phyloP scores from a whole-genome alignment of 345 rosid genomes.

The Bruguiera gymnorhiza region DNA sequence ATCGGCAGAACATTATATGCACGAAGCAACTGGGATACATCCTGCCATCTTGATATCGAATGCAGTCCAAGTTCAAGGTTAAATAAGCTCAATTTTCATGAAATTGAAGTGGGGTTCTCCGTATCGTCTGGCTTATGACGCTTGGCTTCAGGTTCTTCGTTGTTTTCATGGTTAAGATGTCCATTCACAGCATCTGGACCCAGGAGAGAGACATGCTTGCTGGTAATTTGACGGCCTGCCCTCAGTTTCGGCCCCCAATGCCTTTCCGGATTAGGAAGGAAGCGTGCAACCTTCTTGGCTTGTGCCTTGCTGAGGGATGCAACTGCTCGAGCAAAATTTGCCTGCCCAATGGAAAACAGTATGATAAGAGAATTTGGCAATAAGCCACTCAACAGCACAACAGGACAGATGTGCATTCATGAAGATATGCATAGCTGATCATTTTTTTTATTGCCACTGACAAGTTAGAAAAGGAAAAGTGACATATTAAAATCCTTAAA shows the following conservation, averaged over 20 bases:
- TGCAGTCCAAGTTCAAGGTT: background rate
- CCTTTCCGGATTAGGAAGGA: slow-evolving; percentile 96
- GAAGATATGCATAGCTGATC: background rate
- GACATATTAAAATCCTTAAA: background rate
- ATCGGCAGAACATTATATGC: background rate
- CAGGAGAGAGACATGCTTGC: slow-evolving; percentile 88
- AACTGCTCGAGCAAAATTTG: slow-evolving; percentile 80
- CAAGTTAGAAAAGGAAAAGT: too few species aligned
- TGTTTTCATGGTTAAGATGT: slow-evolving; percentile 47
- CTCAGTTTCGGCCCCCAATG: slow-evolving; percentile 99
- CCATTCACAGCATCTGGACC: slow-evolving; percentile 88
- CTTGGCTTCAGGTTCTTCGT: slow-evolving; percentile 43
- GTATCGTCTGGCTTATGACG: slow-evolving; percentile 42
- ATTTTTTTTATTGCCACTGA: background rate
- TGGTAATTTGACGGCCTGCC: slow-evolving; percentile 94
- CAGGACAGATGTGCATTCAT: background rate
- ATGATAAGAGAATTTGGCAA: slow-evolving; percentile 4
- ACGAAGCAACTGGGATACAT: background rate
- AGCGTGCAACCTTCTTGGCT: slow-evolving; percentile 83
- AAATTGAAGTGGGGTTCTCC: background rate
- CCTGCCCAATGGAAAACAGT: slow-evolving; percentile 40
- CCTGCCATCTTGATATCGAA: background rate
- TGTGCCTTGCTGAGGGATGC: slow-evolving; percentile 96
- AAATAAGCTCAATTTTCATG: background rate
- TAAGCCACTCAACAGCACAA: background rate